Conservation (phyloP, 495 filamentous ascomycete genomes). For the Penicillium verhagenii region DNA sequence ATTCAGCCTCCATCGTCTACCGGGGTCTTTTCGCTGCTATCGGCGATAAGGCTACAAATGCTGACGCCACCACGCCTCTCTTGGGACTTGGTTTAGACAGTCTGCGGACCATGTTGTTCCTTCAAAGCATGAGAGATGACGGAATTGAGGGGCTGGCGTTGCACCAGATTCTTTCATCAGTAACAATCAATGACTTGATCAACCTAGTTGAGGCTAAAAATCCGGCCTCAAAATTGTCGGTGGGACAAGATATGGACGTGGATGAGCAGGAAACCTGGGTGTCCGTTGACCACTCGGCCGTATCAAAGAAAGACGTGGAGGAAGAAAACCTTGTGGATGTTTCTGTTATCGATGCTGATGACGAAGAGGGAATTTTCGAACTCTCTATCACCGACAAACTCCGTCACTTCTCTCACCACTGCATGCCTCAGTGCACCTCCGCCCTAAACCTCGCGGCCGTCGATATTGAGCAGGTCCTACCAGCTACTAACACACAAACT, state of each 20-base stretch:
- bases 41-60: slow-evolving; percentile 33
- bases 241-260: not conserved
- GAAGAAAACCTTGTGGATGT: slow-evolving; percentile 30
- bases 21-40: slow-evolving; percentile 44
- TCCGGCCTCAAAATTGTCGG: not conserved
- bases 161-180: not conserved
- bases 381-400: not conserved
- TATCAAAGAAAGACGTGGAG: slow-evolving; percentile 32
- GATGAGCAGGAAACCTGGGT: not conserved
- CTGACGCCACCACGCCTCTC: slow-evolving; percentile 53
- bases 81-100: slow-evolving; percentile 79
- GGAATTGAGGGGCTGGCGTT: not conserved
- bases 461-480: slow-evolving; percentile 62
- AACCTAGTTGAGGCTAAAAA: not conserved
- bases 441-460: slow-evolving; percentile 23
- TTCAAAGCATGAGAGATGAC: slow-evolving; percentile 27
- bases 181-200: not conserved
- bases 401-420: not conserved
- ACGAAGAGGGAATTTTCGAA: not conserved
- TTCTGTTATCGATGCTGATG: not conserved
- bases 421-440: not conserved
- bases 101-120: slow-evolving; percentile 65
- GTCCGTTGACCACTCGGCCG: not conserved
- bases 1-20: not conserved
- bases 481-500: slow-evolving; percentile 72